A percentile compares a stretch with the other conserved stretches of the same genome.
Evolutionary conservation across 148 eudicot species (phyloP).

Genomic region (Vaccinium vitisidaea): DNA sequence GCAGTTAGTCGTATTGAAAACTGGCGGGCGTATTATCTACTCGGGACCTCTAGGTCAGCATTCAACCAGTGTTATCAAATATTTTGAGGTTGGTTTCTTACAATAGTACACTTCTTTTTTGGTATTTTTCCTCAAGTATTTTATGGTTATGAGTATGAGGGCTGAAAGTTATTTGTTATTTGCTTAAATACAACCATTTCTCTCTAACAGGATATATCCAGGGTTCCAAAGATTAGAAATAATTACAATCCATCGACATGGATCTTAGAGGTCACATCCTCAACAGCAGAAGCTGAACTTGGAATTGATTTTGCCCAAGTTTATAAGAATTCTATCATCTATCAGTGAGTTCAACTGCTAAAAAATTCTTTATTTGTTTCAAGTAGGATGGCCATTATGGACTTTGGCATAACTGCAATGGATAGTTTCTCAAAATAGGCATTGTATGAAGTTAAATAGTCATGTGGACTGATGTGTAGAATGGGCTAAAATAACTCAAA

Average conservation of each 20-base stretch:
- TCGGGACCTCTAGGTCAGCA: constrained; percentile 73
- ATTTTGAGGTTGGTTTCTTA: constrained; percentile 64
- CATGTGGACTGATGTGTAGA: background rate
- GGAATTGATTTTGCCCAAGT: constrained; percentile 61
- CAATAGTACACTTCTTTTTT: background rate
- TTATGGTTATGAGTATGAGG: background rate
- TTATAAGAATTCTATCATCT: constrained; percentile 44
- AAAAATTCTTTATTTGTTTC: background rate
- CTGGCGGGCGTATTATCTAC: constrained; percentile 68
- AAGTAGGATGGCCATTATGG: background rate
- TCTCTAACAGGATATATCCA: constrained; percentile 46
- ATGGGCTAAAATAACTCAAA: too few species aligned
- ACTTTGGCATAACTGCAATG: background rate
- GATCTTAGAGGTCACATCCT: constrained; percentile 82
- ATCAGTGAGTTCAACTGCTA: constrained; percentile 45
- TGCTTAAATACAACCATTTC: background rate
- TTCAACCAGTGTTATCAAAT: constrained; percentile 55
- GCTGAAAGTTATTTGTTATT: background rate
- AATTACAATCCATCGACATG: constrained; percentile 90
- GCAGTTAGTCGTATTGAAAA: constrained; percentile 69
- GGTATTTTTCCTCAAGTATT: too few species aligned
- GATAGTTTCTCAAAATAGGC: background rate
- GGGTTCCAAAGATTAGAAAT: constrained; percentile 62
- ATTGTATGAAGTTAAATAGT: background rate
- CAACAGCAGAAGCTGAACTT: constrained; percentile 64